These are phyloP conservation scores for Aspergillus texensis DNA, from an alignment of 2,329 filamentous ascomycete species.

Conservation along the genomic window DNA sequence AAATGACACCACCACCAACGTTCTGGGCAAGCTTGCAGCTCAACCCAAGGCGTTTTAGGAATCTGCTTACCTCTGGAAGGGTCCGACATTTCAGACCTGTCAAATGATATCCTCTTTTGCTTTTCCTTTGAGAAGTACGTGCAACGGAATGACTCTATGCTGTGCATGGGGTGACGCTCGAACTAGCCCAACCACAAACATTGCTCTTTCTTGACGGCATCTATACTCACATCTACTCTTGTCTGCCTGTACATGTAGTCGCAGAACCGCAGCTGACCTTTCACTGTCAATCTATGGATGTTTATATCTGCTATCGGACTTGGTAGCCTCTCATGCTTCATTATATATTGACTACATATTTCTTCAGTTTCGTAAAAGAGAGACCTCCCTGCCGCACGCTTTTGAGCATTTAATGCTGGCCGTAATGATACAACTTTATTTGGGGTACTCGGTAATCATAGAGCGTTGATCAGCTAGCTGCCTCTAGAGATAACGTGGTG, in stretches of 20 bases:
- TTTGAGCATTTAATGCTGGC: background rate
- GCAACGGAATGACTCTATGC: background rate
- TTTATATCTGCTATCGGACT: background rate
- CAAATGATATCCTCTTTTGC: constrained; percentile 18
- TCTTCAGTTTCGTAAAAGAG: background rate
- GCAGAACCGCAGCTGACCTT: background rate
- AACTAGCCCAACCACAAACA: background rate
- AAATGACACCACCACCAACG: background rate
- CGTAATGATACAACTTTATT: background rate
- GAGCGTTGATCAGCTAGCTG: no score
- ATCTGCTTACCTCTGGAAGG: background rate
- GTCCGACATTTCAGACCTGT: background rate
- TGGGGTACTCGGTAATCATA: background rate
- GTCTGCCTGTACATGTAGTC: constrained; percentile 1
- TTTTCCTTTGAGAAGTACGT: background rate
- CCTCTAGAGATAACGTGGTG: background rate
- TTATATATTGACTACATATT: background rate
- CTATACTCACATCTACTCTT: background rate
- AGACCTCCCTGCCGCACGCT: background rate
- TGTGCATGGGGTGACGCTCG: background rate
- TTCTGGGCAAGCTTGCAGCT: background rate
- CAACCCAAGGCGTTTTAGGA: background rate
- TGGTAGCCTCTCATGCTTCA: background rate
- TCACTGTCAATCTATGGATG: background rate
- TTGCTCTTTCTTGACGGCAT: background rate